Evolutionary conservation across 768 basidiomycete genomes (phyloP).

Genomic region (Leccinellum luteum): DNA sequence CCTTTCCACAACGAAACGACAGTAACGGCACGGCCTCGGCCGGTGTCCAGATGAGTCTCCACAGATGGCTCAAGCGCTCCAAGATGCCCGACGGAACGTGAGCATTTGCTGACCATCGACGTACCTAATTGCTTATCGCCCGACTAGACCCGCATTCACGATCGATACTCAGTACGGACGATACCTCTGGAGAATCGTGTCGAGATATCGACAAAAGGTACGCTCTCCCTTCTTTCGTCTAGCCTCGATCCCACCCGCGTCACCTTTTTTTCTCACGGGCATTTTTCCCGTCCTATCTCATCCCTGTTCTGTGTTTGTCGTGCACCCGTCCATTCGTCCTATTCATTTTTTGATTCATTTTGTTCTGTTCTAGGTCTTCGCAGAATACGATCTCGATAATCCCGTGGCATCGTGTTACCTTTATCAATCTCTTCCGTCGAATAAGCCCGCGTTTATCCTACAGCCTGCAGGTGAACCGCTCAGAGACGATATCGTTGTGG

Average conservation of each 20-base stretch:
- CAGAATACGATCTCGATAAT: constrained; percentile 23
- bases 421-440: neutral
- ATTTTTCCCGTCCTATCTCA: neutral
- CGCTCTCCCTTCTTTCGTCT: neutral
- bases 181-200: constrained; percentile 28
- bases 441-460: constrained; percentile 22
- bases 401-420: constrained; percentile 24
- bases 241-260: neutral
- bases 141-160: constrained; percentile 16
- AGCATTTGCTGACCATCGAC: constrained; percentile 6
- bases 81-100: constrained; percentile 25
- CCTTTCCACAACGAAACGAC: constrained; percentile 21
- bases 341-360: neutral
- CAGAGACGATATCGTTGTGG: constrained; percentile 29
- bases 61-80: constrained; percentile 28
- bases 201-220: constrained; percentile 24
- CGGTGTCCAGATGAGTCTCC: constrained; percentile 13
- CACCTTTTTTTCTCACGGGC: neutral
- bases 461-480: constrained; percentile 24
- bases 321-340: neutral
- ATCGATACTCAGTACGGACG: constrained; percentile 23
- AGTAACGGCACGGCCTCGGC: neutral
- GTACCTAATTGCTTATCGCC: neutral
- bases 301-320: neutral
- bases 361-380: constrained; percentile 16